Evolutionary conservation across 352 stramenopile species (phyloP).

Genomic region (Phytophthora colocasiae): DNA sequence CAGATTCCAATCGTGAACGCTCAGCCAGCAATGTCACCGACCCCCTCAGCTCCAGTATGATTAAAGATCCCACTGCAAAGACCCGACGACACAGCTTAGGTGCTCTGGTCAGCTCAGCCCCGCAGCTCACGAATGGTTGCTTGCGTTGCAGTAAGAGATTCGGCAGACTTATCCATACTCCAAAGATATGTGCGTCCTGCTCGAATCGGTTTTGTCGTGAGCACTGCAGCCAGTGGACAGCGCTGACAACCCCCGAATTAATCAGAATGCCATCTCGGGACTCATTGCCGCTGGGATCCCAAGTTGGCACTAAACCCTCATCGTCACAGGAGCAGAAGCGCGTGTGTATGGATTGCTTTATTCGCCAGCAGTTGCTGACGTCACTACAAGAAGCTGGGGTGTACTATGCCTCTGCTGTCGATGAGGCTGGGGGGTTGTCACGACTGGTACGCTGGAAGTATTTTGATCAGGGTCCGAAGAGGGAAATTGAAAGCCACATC

Average conservation of each 20-base stretch:
- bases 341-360: conserved; percentile 62
- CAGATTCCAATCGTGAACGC: conserved; percentile 8
- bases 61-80: conserved; percentile 5
- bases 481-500: conserved; percentile 50
- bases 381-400: conserved; percentile 45
- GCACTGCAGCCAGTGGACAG: conserved; percentile 47
- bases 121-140: conserved; percentile 34
- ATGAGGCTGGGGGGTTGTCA: conserved; percentile 58
- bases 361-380: conserved; percentile 58
- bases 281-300: conserved; percentile 3
- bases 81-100: conserved; percentile 30
- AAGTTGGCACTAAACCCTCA: conserved; percentile 7
- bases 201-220: conserved; percentile 54
- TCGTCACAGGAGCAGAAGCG: conserved; percentile 17
- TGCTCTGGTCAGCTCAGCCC: conserved; percentile 14
- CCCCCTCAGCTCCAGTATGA: conserved; percentile 25
- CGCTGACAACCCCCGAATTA: conserved; percentile 27
- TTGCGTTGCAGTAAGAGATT: conserved; percentile 54
- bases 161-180: conserved; percentile 48
- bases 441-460: conserved; percentile 61
- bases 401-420: conserved; percentile 47
- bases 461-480: conserved; percentile 60
- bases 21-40: conserved; percentile 30
- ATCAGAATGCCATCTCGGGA: conserved; percentile 10
- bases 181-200: conserved; percentile 61